phyloP scores from a whole-genome alignment of 208 protist genomes.

The Acanthamoeba lenticulata region DNA sequence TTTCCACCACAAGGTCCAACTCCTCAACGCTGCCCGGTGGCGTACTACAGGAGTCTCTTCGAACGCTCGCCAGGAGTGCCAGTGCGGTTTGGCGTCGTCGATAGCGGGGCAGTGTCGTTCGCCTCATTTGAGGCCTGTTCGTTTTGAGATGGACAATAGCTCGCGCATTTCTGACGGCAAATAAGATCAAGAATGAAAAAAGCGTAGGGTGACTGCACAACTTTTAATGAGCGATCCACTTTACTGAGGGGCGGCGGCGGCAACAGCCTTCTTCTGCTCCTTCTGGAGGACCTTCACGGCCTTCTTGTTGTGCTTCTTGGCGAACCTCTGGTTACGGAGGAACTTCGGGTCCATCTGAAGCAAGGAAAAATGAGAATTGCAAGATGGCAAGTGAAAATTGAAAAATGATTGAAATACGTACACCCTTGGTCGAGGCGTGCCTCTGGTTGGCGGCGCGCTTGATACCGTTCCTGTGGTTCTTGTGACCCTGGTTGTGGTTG shows the following conservation, averaged over 20 bases:
- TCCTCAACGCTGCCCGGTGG: too few relatives aligned
- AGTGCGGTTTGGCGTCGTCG: slow-evolving; percentile 7
- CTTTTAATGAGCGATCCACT: background rate
- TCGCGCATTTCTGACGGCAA: background rate
- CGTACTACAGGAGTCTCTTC: background rate
- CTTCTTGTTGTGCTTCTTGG: slow-evolving; percentile 71
- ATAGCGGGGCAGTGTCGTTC: background rate
- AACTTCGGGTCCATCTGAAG: slow-evolving; percentile 82
- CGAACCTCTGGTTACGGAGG: slow-evolving; percentile 79
- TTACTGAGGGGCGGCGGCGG: background rate
- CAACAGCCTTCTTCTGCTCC: slow-evolving; percentile 42
- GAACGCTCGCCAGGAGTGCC: background rate
- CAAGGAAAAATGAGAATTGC: background rate
- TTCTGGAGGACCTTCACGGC: slow-evolving; percentile 40
- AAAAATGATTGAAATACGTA: slow-evolving; percentile 54
- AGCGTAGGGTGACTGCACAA: background rate
- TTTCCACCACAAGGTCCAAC: too few relatives aligned
- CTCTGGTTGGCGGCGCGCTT: slow-evolving; percentile 77
- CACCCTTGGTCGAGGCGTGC: slow-evolving; percentile 75
- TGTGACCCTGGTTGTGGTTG: slow-evolving; percentile 82
- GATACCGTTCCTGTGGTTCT: slow-evolving; percentile 85
- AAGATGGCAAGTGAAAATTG: background rate
- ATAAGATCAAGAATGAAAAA: background rate
- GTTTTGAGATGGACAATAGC: background rate
- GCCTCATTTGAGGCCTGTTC: background rate